A percentile compares a stretch with the other conserved stretches of the same genome.
Evolutionary conservation across 768 basidiomycete genomes (phyloP).

Genomic region (Clitopilus passeckerianus): DNA sequence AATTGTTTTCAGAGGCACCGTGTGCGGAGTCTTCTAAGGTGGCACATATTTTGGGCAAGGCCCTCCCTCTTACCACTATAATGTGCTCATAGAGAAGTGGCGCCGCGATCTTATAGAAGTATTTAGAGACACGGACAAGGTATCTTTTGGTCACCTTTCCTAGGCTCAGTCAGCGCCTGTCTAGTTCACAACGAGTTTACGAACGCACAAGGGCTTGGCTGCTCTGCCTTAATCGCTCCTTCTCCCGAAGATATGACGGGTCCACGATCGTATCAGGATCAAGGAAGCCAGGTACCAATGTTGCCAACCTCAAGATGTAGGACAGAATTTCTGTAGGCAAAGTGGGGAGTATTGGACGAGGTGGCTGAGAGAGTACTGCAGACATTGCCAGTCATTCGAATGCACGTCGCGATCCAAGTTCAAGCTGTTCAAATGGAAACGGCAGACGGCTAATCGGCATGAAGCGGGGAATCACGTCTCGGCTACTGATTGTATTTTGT

Average conservation of each 20-base stretch:
- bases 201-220: conserved; percentile 18
- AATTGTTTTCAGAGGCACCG: background rate
- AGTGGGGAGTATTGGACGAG: conserved; percentile 6
- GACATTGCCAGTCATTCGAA: background rate
- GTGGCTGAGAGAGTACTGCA: background rate
- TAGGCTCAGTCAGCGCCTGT: background rate
- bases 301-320: conserved; percentile 19
- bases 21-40: conserved; percentile 5
- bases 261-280: conserved; percentile 10
- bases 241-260: conserved; percentile 7
- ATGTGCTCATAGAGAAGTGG: conserved; percentile 21
- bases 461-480: background rate
- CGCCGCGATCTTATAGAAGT: conserved; percentile 15
- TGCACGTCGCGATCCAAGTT: too few relatives aligned
- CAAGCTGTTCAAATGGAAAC: too few relatives aligned
- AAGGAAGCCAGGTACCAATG: conserved; percentile 15
- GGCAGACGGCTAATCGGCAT: too few relatives aligned
- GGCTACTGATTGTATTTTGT: background rate
- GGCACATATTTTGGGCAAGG: conserved; percentile 6
- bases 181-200: background rate
- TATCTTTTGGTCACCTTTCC: conserved; percentile 18
- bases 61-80: conserved; percentile 9
- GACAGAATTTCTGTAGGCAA: conserved; percentile 25
- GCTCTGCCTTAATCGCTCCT: conserved; percentile 9
- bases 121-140: conserved; percentile 19